phyloP scores from a whole-genome alignment of 805 yeast genomes.

The Cyberlindnera maritima region DNA sequence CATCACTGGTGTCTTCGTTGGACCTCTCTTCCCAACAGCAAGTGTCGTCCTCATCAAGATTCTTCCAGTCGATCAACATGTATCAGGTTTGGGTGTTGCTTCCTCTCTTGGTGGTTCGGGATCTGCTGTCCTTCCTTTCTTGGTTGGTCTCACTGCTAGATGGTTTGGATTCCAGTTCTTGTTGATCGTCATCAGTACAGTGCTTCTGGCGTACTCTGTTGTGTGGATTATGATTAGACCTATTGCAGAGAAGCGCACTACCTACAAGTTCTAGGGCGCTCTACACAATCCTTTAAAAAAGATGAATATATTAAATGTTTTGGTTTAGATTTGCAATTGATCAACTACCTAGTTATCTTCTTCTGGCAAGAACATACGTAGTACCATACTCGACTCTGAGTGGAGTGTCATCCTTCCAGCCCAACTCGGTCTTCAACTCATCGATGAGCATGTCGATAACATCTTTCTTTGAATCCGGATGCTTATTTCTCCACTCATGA shows the following conservation, averaged over 20 bases:
- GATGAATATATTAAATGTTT: too few species aligned
- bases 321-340: too few species aligned
- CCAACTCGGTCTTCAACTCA: too few species aligned
- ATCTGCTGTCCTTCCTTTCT: slow-evolving; percentile 22
- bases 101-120: slow-evolving; percentile 42
- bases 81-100: slow-evolving; percentile 70
- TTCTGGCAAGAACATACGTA: too few species aligned
- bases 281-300: too few species aligned
- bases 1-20: slow-evolving; percentile 56
- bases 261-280: not conserved
- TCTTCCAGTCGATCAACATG: slow-evolving; percentile 57
- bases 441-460: too few species aligned
- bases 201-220: not conserved
- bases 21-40: slow-evolving; percentile 73
- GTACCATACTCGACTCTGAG: too few species aligned
- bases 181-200: slow-evolving; percentile 3
- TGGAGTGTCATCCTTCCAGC: too few species aligned
- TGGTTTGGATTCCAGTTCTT: slow-evolving; percentile 12
- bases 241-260: not conserved
- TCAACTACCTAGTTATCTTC: too few species aligned
- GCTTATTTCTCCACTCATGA: too few species aligned
- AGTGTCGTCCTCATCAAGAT: slow-evolving; percentile 61
- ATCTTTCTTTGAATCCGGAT: too few species aligned
- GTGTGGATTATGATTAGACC: not conserved
- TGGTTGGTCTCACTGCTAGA: slow-evolving; percentile 45